Percentiles rank a stretch among this genome's conserved stretches.
phyloP scores from a whole-genome alignment of 176 grass and related monocot species.

The Zoysia pacifica region DNA sequence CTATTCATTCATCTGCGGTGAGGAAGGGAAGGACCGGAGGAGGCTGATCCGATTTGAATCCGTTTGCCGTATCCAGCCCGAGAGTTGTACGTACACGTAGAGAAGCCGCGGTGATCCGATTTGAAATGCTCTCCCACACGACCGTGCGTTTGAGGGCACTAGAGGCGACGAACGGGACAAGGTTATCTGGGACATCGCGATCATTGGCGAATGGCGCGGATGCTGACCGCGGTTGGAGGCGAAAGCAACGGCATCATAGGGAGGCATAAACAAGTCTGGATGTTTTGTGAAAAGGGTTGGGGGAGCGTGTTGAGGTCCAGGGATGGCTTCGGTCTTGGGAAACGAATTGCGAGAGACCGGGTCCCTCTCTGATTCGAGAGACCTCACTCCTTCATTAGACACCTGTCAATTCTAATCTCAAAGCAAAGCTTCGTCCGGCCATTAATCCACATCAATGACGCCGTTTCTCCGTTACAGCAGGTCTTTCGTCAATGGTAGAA shows the following conservation, averaged over 20 bases:
- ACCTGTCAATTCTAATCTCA: too few species aligned
- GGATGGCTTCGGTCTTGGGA: not conserved
- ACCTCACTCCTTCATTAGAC: too few species aligned
- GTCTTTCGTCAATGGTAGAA: too few species aligned
- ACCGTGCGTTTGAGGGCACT: not conserved
- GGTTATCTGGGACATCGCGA: not conserved
- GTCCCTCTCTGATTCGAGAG: too few species aligned
- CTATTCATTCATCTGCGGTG: not conserved
- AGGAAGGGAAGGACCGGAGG: not conserved
- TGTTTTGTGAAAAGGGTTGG: not conserved
- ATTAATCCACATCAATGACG: too few species aligned
- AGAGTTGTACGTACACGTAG: not conserved
- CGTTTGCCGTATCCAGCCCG: not conserved
- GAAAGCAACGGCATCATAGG: not conserved
- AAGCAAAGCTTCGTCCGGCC: too few species aligned
- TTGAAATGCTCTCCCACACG: not conserved
- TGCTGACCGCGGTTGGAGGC: not conserved
- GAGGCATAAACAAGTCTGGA: not conserved
- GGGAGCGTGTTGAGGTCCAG: not conserved
- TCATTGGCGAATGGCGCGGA: not conserved
- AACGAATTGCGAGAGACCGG: too few species aligned
- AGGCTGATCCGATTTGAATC: not conserved
- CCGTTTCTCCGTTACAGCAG: too few species aligned
- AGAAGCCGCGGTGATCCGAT: not conserved
- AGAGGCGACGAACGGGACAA: slow-evolving; percentile 5